Percentiles rank a stretch among this genome's conserved stretches.
These are phyloP conservation scores for Metschnikowia similis DNA, from an alignment of 805 yeast species.

Conservation along the genomic window DNA sequence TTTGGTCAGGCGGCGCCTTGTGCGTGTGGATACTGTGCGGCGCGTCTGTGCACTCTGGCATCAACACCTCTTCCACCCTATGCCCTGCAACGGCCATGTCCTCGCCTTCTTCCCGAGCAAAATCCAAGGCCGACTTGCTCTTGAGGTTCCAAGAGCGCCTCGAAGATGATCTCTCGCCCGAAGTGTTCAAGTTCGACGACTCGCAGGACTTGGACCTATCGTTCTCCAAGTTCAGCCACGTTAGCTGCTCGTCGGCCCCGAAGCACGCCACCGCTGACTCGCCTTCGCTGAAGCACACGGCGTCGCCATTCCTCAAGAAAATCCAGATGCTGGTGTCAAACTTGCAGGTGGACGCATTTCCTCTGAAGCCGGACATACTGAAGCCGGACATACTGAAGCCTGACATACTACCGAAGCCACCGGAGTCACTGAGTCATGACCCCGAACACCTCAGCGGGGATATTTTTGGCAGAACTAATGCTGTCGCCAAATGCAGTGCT, in stretches of 20 bases:
- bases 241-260: slow-evolving; percentile 17
- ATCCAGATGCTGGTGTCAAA: slow-evolving; percentile 20
- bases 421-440: too few relatives aligned
- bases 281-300: slow-evolving; percentile 1
- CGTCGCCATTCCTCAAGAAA: slow-evolving; percentile 28
- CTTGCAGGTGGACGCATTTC: slow-evolving; percentile 9
- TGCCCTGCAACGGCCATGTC: background rate
- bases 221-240: slow-evolving; percentile 35
- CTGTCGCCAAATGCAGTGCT: too few relatives aligned
- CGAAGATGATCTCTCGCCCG: slow-evolving; percentile 17
- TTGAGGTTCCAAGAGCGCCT: slow-evolving; percentile 10
- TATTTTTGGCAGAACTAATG: too few relatives aligned
- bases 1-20: too few relatives aligned
- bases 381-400: background rate
- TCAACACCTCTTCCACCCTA: slow-evolving; percentile 2
- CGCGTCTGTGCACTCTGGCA: slow-evolving; percentile 1
- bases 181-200: slow-evolving; percentile 27
- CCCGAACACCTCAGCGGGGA: too few relatives aligned
- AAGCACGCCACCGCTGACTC: slow-evolving; percentile 1
- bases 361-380: background rate
- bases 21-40: background rate
- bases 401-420: too few relatives aligned
- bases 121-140: slow-evolving; percentile 9
- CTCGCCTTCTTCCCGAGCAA: background rate
- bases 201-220: slow-evolving; percentile 27